Evolutionary conservation across 2,329 filamentous ascomycete species (phyloP), one percentile per base, ranked within the genome.

Genomic region (Madurella mycetomatis): DNA sequence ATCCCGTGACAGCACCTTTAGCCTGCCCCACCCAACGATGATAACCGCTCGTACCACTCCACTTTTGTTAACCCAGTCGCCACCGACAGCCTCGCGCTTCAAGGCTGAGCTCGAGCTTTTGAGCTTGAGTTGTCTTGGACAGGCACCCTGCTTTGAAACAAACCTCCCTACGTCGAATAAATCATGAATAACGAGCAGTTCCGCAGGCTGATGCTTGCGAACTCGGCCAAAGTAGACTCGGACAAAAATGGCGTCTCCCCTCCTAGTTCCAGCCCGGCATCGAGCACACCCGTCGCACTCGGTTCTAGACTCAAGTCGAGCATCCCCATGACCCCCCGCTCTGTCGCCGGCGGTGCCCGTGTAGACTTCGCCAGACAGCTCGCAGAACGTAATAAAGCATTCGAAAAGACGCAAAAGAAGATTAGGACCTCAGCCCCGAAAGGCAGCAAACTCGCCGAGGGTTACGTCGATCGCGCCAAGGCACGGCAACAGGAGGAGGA

Each of bases 171-270:
- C 30, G 18, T n/a, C 31, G 18, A 16, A 43, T 48, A 41, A 18
- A 51, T 30, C 9, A 97, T 99, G 94, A 95, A 97, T 70, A 97
- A 97, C 77, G 84, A 91, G 42, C 90, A 96, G 65, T 99, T 99
- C 66, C 87, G 94, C 51, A 87, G 87, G 60, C 80, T 97, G 7
- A 72, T 96, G 18, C 76, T 85, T 44, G 70, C 71, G 41, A 77
- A 76, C 56, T 66, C 76, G 7, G 66, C 70, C 52, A 76, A 76
- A 56, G 58, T 70, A 31, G 63, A 68, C 16, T 51, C 63, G 58
- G 55, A 71, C 62, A 72, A 71, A 67, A 70, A 80, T 76, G 78
- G 74, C 59, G 67, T 80, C 15, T 69, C 66, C 4, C 41, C 64
- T 0, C 13, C 65, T 62, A 50, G 59, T 61, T 62, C 56, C 63